Percentiles rank a stretch among this genome's conserved stretches.
Evolutionary conservation across 1,284 basidiomycete species (phyloP).

Genomic region (Ustilago sp.): DNA sequence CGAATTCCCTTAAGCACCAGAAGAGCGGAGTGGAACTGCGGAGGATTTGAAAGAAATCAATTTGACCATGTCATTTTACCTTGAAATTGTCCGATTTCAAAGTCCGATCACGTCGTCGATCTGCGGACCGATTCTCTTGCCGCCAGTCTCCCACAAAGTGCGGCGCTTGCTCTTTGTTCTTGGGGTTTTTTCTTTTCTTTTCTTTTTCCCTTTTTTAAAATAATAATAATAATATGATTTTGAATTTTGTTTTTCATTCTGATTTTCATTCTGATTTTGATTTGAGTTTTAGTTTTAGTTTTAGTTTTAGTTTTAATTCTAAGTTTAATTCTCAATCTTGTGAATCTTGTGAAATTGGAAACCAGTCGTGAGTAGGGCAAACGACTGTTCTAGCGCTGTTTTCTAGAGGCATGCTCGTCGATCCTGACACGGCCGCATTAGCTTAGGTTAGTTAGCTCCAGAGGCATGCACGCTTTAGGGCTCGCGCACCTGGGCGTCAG

Average conservation of each 20-base stretch:
- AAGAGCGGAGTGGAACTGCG: constrained; percentile 10
- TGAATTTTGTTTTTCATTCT: too few relatives aligned
- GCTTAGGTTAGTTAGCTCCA: background rate
- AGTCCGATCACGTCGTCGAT: constrained; percentile 10
- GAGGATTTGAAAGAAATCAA: constrained; percentile 13
- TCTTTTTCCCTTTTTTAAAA: constrained; percentile 10
- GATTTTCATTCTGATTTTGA: too few relatives aligned
- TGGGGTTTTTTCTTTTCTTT: too few relatives aligned
- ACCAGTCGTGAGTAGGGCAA: background rate
- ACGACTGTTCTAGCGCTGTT: background rate
- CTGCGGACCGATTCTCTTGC: background rate
- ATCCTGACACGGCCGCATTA: constrained; percentile 4
- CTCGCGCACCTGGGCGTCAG: constrained; percentile 1
- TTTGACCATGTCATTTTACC: constrained; percentile 37
- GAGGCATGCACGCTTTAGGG: background rate
- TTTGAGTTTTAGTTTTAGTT: too few relatives aligned
- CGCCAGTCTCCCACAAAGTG: background rate
- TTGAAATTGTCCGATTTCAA: constrained; percentile 34
- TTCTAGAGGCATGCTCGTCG: background rate
- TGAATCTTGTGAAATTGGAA: background rate
- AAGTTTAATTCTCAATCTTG: background rate
- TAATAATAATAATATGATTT: background rate
- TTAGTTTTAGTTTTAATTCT: too few relatives aligned
- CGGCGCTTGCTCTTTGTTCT: background rate
- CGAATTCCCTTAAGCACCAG: background rate